Evolutionary conservation across 2,329 filamentous ascomycete species (phyloP).

Genomic region (Trematosphaeria pertusa): DNA sequence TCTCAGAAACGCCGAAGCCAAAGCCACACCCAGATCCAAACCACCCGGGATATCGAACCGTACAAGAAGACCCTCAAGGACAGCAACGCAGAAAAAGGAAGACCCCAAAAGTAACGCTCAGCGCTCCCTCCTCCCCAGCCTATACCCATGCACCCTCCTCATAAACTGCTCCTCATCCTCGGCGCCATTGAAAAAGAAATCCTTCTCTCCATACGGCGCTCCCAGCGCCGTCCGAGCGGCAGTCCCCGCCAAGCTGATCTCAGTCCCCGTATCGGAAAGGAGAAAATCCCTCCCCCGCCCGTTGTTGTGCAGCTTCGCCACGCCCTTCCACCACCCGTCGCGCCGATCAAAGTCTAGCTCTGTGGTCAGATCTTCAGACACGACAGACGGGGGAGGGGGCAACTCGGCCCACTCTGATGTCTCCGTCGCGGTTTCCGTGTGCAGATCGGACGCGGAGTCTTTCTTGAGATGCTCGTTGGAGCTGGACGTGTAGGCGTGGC

Average conservation of each 20-base stretch:
- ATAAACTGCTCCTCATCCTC: conserved; percentile 39
- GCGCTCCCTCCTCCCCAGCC: conserved; percentile 9
- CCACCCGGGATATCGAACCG: not conserved
- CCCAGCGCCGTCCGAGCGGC: conserved; percentile 5
- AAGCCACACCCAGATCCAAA: not conserved
- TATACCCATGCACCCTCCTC: conserved; percentile 20
- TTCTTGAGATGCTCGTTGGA: conserved; percentile 20
- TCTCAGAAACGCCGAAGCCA: not conserved
- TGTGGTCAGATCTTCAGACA: conserved; percentile 27
- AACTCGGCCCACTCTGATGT: conserved; percentile 24
- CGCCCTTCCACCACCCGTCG: conserved; percentile 31
- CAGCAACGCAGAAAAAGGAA: too few relatives aligned
- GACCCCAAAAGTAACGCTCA: too few relatives aligned
- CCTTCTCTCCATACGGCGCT: conserved; percentile 21
- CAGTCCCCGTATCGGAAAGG: not conserved
- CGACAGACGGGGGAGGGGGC: conserved; percentile 20
- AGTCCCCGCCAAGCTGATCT: not conserved
- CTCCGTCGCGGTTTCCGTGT: conserved; percentile 7
- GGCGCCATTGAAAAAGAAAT: conserved; percentile 34
- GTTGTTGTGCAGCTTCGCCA: conserved; percentile 3
- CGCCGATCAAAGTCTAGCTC: conserved; percentile 25
- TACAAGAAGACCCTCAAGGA: too few relatives aligned
- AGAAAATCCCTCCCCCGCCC: not conserved
- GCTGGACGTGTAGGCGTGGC: conserved; percentile 11
- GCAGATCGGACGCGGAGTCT: conserved; percentile 2